These are phyloP conservation scores for Saccharomycopsis sp. DNA, from an alignment of 805 yeast species.

Conservation along the genomic window DNA sequence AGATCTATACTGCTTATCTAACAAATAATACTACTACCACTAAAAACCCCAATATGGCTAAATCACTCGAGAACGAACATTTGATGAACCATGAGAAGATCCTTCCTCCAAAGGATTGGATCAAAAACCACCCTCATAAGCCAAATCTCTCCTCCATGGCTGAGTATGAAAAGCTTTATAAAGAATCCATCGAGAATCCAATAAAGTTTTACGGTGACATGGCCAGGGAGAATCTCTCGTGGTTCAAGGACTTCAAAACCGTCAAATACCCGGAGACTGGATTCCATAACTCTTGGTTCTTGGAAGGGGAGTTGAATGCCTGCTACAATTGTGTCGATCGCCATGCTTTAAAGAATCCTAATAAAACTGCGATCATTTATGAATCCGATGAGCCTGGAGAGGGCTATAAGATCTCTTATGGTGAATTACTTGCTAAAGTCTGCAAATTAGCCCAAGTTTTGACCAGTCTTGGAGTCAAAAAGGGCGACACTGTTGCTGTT, in stretches of 20 bases:
- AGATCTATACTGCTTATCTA: no score
- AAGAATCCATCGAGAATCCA: constrained; percentile 53
- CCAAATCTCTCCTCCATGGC: constrained; percentile 45
- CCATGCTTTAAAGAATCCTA: constrained; percentile 63
- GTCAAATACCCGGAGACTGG: constrained; percentile 36
- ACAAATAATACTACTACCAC: no score
- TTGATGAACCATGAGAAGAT: constrained; percentile 27
- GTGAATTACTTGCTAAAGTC: constrained; percentile 63
- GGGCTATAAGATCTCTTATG: constrained; percentile 55
- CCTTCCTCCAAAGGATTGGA: constrained; percentile 22
- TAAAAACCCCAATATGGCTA: constrained; percentile 21
- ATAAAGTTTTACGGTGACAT: constrained; percentile 46
- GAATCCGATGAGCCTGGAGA: constrained; percentile 74
- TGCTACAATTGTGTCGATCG: constrained; percentile 31
- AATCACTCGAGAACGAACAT: constrained; percentile 28
- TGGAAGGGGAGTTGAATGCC: constrained; percentile 74
- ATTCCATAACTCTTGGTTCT: constrained; percentile 45
- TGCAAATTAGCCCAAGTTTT: constrained; percentile 65
- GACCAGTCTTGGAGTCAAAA: constrained; percentile 55
- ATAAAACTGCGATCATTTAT: constrained; percentile 65
- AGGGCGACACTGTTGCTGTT: constrained; percentile 84
- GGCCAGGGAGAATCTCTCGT: constrained; percentile 43
- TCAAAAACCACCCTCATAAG: constrained; percentile 33
- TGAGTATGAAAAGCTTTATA: constrained; percentile 44
- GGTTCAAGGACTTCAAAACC: constrained; percentile 46